Evolutionary conservation across 2,329 filamentous ascomycete species (phyloP).

Genomic region (Didymellaceae sp.): DNA sequence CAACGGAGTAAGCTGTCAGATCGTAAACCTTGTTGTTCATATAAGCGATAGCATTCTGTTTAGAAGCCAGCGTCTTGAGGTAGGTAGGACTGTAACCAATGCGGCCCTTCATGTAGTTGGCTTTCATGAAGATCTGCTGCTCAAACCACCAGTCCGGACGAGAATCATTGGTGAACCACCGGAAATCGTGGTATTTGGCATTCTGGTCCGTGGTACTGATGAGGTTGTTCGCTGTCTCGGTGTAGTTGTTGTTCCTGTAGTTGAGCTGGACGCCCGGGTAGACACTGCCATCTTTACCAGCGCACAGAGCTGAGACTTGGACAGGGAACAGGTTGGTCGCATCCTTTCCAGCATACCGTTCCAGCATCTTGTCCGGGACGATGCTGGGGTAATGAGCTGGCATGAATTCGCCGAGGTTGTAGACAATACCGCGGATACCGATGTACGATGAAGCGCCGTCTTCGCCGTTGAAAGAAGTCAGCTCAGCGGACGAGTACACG

Average conservation of each 20-base stretch:
- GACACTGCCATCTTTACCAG: constrained; percentile 72
- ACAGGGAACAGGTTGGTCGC: constrained; percentile 90
- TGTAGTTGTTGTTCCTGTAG: constrained; percentile 79
- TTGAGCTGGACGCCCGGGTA: constrained; percentile 81
- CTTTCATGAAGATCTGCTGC: constrained; percentile 78
- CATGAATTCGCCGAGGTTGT: constrained; percentile 77
- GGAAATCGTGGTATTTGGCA: constrained; percentile 89
- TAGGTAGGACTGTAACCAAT: constrained; percentile 84
- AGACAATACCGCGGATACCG: constrained; percentile 87
- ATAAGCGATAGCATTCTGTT: constrained; percentile 74
- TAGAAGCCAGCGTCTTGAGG: constrained; percentile 72
- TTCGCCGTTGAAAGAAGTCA: constrained; percentile 77
- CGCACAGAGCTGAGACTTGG: constrained; percentile 90
- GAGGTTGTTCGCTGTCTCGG: constrained; percentile 66
- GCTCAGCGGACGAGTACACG: constrained; percentile 80
- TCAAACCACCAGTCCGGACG: constrained; percentile 93
- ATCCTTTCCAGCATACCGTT: constrained; percentile 85
- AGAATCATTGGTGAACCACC: constrained; percentile 79
- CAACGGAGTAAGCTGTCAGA: constrained; percentile 79
- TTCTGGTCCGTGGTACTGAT: constrained; percentile 74
- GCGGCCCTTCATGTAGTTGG: constrained; percentile 83
- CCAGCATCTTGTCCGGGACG: constrained; percentile 65
- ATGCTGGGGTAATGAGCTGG: constrained; percentile 79
- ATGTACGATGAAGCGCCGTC: constrained; percentile 69
- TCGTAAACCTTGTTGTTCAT: constrained; percentile 86